Percentiles rank a stretch among this genome's conserved stretches.
These are phyloP conservation scores for Phanerodontia chrysosporium DNA, from an alignment of 768 basidiomycete genomes.

Conservation along the genomic window DNA sequence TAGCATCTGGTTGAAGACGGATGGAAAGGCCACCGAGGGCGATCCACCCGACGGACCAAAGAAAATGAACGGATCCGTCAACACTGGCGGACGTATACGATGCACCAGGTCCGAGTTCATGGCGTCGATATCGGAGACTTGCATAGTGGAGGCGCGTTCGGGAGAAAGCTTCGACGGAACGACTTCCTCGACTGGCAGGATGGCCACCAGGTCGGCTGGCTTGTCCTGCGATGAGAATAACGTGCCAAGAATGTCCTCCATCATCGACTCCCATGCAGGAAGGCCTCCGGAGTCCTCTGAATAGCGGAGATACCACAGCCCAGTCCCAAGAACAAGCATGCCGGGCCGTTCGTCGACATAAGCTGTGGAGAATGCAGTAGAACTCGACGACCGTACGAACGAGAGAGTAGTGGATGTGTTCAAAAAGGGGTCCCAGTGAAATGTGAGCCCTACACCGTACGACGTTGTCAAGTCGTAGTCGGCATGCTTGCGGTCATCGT, in stretches of 20 bases:
- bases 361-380: background rate
- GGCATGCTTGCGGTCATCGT: constrained; percentile 64
- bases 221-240: constrained; percentile 34
- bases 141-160: constrained; percentile 65
- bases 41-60: constrained; percentile 16
- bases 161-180: constrained; percentile 60
- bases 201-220: constrained; percentile 68
- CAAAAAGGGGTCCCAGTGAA: constrained; percentile 86
- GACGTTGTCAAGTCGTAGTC: constrained; percentile 50
- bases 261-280: constrained; percentile 70
- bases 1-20: constrained; percentile 79
- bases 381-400: constrained; percentile 31
- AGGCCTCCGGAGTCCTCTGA: constrained; percentile 68
- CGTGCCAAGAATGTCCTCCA: constrained; percentile 58
- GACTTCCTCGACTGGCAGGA: constrained; percentile 75
- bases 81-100: constrained; percentile 41
- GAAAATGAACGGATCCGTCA: constrained; percentile 27
- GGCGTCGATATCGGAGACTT: constrained; percentile 75
- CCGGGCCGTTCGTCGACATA: constrained; percentile 38
- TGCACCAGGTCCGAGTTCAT: constrained; percentile 87
- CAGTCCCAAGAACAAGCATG: constrained; percentile 78
- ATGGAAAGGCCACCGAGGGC: constrained; percentile 54
- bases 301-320: constrained; percentile 87
- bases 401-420: constrained; percentile 56
- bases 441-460: constrained; percentile 46